Percentiles rank a stretch among this genome's conserved stretches.
phyloP scores from a whole-genome alignment of 129 eudicot genomes.

The Dittrichia graveolens region DNA sequence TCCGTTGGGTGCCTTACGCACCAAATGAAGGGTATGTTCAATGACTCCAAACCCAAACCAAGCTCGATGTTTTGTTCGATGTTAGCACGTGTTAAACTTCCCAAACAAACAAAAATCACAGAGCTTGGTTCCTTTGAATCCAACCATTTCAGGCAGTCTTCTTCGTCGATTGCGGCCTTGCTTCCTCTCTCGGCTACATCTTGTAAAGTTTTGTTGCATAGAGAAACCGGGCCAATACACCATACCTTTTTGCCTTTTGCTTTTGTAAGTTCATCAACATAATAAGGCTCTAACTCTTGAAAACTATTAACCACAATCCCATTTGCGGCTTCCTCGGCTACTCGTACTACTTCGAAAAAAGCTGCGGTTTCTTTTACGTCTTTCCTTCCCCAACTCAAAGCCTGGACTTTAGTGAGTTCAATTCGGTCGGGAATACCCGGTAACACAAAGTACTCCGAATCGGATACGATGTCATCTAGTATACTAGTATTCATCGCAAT shows the following conservation, averaged over 20 bases:
- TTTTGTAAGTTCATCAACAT: conserved; percentile 39
- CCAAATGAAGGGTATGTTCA: conserved; percentile 48
- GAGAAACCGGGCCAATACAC: conserved; percentile 65
- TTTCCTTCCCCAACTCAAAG: conserved; percentile 17
- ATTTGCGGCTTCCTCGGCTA: conserved; percentile 26
- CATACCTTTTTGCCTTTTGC: conserved; percentile 38
- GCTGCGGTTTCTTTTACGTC: background rate
- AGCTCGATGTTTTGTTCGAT: conserved; percentile 49
- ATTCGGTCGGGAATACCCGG: conserved; percentile 44
- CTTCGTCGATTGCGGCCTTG: conserved; percentile 37
- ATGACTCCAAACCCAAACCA: conserved; percentile 48
- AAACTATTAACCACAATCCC: conserved; percentile 56
- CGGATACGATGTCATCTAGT: conserved; percentile 20
- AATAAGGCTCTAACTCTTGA: conserved; percentile 48
- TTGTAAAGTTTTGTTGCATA: conserved; percentile 37
- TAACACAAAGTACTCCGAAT: conserved; percentile 36
- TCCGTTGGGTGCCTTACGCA: conserved; percentile 30
- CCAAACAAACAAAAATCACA: conserved; percentile 60
- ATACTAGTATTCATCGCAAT: conserved; percentile 13
- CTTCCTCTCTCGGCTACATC: conserved; percentile 58
- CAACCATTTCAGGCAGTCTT: conserved; percentile 58
- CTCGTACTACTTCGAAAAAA: background rate
- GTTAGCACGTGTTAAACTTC: conserved; percentile 44
- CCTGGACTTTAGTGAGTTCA: conserved; percentile 37
- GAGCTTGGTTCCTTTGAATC: conserved; percentile 44